Evolutionary conservation across 2,329 filamentous ascomycete genomes (phyloP), one percentile per base, ranked within the genome.

Genomic region (Alternaria triticimaculans): DNA sequence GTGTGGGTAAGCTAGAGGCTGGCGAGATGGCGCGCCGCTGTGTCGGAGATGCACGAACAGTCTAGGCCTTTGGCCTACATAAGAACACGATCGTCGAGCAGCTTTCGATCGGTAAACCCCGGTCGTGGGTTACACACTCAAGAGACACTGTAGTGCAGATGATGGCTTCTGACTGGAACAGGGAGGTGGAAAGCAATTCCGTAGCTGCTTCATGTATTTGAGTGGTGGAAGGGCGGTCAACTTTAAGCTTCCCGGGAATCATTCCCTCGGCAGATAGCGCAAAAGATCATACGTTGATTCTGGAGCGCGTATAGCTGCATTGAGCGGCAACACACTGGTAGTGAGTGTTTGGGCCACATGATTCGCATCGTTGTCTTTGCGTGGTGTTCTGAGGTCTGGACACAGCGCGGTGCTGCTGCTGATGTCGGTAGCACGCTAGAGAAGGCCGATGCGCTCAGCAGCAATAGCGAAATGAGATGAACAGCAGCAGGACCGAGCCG

Each of bases 21-120:
- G 28, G 58, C 25, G 41, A 50, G 46, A 21, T 45, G 44, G 23
- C 56, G 51, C 43, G 33, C 46, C 30, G 60, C 60, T 62, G 60
- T 45, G 5, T 53, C 30, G 20, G 44, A 46, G 18, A 49, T 55
- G 28, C 44, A n/a, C 9, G 11, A 10, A 21, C 58, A 55, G 49
- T 59, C 50, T 28, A 55, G 49, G 55, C 55, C 50, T 54, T 33
- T 46, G 37, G 37, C 41, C 25, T 46, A 49, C 41, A 23, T 46
- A 49, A 18, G 8, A 45, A 49, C 26, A 51, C 61, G 61, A 63
- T 63, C 37, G 26, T 20, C 37, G 46, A 51, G n/a, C 26, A 60
- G 44, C 23, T 51, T 44, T 43, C 61, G 61, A 63, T 63, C 61
- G 43, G 37, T 37, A 23, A 11, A 28, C 57, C 57, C 57, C 46